Conservation (phyloP, 2,329 filamentous ascomycete species). For the Penicillium sp. region DNA sequence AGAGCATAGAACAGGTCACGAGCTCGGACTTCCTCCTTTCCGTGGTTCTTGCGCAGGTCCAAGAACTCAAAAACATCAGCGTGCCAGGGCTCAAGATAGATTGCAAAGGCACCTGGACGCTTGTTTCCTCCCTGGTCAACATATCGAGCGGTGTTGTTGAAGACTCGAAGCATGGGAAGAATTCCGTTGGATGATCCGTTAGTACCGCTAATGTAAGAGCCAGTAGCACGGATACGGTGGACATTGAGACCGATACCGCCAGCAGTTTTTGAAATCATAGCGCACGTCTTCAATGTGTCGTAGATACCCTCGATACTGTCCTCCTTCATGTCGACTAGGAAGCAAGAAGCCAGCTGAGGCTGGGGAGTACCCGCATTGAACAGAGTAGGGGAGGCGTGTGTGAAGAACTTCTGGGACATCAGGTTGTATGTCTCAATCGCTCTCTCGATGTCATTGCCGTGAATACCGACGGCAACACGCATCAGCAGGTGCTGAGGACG, state of each 20-base stretch:
- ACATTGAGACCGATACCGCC: conserved; percentile 97
- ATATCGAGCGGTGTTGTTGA: conserved; percentile 98
- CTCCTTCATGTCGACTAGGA: conserved; percentile 99
- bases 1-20: conserved; percentile 97
- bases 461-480: conserved; percentile 97
- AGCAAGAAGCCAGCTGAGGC: conserved; percentile 95
- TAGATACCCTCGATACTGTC: conserved; percentile 99
- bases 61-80: conserved; percentile 97
- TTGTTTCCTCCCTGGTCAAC: conserved; percentile 99
- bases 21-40: conserved; percentile 96
- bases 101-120: conserved; percentile 96
- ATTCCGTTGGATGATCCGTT: conserved; percentile 98
- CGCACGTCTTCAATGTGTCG: conserved; percentile 97
- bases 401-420: conserved; percentile 99
- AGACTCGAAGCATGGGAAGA: conserved; percentile 96
- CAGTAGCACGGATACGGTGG: conserved; percentile 94
- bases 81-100: conserved; percentile 99
- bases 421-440: conserved; percentile 98
- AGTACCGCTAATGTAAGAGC: conserved; percentile 96
- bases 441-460: conserved; percentile 91
- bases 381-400: conserved; percentile 94
- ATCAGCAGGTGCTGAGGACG: conserved; percentile 99
- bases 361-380: conserved; percentile 98
- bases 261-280: conserved; percentile 99
- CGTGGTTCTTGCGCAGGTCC: conserved; percentile 98